phyloP scores from a whole-genome alignment of 1,284 basidiomycete species.

The Boletus hoseneyae region DNA sequence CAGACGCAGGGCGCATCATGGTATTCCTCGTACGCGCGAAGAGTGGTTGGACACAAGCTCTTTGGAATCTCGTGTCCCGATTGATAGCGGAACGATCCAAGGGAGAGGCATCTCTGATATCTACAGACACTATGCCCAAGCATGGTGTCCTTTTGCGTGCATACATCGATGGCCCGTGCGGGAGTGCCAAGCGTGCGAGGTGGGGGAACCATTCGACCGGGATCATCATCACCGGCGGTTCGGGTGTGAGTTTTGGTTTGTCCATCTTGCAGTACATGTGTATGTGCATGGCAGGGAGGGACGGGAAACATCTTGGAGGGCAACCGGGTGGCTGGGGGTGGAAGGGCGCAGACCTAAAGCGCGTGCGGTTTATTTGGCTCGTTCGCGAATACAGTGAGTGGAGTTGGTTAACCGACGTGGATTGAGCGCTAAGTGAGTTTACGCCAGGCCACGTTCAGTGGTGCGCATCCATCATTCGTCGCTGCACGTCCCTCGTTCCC shows the following conservation, averaged over 20 bases:
- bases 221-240: slow-evolving; percentile 75
- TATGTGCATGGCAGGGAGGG: slow-evolving; percentile 55
- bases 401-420: background rate
- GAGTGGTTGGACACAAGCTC: slow-evolving; percentile 70
- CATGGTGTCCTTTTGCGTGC: slow-evolving; percentile 61
- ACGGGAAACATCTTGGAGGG: slow-evolving; percentile 45
- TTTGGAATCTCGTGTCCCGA: slow-evolving; percentile 58
- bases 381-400: slow-evolving; percentile 74
- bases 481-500: slow-evolving; percentile 65
- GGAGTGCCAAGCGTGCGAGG: slow-evolving; percentile 62
- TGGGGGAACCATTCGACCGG: slow-evolving; percentile 68
- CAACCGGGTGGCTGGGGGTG: slow-evolving; percentile 42
- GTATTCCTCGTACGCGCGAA: slow-evolving; percentile 76
- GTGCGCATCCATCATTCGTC: slow-evolving; percentile 69
- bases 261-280: slow-evolving; percentile 72
- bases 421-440: slow-evolving; percentile 1
- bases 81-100: slow-evolving; percentile 38
- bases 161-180: slow-evolving; percentile 76
- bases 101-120: slow-evolving; percentile 17
- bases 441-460: slow-evolving; percentile 77
- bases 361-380: slow-evolving; percentile 83
- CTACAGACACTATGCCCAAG: slow-evolving; percentile 29
- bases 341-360: slow-evolving; percentile 46
- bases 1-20: slow-evolving; percentile 53
- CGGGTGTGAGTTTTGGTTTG: slow-evolving; percentile 76